These are phyloP conservation scores for Trichoderma sp. DNA, from an alignment of 2,329 filamentous ascomycete species.

Conservation along the genomic window DNA sequence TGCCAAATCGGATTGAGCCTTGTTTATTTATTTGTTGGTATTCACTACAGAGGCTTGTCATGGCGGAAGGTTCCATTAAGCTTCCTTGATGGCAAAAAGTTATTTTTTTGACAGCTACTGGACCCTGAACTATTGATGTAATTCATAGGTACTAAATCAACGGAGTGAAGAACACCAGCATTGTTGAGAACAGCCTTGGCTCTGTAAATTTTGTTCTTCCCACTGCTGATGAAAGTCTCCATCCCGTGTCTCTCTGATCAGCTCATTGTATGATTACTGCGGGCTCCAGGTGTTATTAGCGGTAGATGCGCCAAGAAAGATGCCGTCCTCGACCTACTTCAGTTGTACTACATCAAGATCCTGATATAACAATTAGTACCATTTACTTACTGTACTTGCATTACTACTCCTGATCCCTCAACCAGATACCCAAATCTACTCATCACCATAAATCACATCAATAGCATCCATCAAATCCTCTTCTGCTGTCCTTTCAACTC, in stretches of 20 bases:
- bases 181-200: neutral
- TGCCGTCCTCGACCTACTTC: too few species aligned
- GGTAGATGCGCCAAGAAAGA: neutral
- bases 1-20: neutral
- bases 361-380: too few species aligned
- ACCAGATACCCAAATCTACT: neutral
- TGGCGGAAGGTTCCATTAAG: neutral
- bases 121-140: neutral
- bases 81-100: neutral
- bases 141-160: too few species aligned
- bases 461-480: neutral
- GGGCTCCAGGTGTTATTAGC: neutral
- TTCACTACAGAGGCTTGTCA: neutral
- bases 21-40: neutral
- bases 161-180: too few species aligned
- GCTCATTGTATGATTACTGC: neutral
- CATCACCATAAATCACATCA: neutral
- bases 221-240: neutral
- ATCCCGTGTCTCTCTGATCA: neutral
- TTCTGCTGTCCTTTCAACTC: neutral
- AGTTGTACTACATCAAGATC: too few species aligned
- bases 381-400: neutral
- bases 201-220: neutral
- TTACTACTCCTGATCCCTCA: neutral
- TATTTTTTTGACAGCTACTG: neutral